phyloP scores from a whole-genome alignment of 2,329 filamentous ascomycete genomes.

The Sporothrix euskadiensis region DNA sequence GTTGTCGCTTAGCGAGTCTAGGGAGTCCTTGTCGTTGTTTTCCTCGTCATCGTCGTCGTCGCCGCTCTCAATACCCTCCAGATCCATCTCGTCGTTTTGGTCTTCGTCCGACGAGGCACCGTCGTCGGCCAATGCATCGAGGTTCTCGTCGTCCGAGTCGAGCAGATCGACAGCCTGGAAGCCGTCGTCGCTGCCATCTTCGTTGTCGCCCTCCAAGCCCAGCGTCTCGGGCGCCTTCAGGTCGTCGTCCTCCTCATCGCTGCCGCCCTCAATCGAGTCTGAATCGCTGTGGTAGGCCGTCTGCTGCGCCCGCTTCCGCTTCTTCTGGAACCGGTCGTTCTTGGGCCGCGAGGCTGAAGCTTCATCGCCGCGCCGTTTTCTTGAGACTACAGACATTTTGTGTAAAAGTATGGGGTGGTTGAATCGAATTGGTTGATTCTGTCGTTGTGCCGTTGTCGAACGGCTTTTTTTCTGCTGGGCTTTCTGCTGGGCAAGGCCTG shows the following conservation, averaged over 20 bases:
- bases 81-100: slow-evolving; percentile 39
- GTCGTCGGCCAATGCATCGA: slow-evolving; percentile 55
- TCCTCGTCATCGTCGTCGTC: slow-evolving; percentile 39
- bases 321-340: slow-evolving; percentile 43
- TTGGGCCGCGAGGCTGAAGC: background rate
- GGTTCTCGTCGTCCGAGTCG: slow-evolving; percentile 59
- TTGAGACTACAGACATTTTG: slow-evolving; percentile 20
- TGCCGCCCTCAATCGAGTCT: slow-evolving; percentile 43
- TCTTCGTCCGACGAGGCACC: slow-evolving; percentile 34
- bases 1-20: slow-evolving; percentile 36
- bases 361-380: slow-evolving; percentile 27
- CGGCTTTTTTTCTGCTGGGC: background rate
- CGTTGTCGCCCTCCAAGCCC: slow-evolving; percentile 36
- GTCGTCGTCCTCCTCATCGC: slow-evolving; percentile 42
- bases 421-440: background rate
- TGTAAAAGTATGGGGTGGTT: background rate
- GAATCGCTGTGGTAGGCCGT: slow-evolving; percentile 52
- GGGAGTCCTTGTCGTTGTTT: slow-evolving; percentile 43
- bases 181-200: slow-evolving; percentile 43
- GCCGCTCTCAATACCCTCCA: background rate
- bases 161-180: slow-evolving; percentile 56
- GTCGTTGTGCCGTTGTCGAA: background rate
- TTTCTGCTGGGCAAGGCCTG: background rate
- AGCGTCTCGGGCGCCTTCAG: no score
- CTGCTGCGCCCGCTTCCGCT: slow-evolving; percentile 48